Conservation (phyloP, 441 rosid species). For the Metrosideros polymorpha region DNA sequence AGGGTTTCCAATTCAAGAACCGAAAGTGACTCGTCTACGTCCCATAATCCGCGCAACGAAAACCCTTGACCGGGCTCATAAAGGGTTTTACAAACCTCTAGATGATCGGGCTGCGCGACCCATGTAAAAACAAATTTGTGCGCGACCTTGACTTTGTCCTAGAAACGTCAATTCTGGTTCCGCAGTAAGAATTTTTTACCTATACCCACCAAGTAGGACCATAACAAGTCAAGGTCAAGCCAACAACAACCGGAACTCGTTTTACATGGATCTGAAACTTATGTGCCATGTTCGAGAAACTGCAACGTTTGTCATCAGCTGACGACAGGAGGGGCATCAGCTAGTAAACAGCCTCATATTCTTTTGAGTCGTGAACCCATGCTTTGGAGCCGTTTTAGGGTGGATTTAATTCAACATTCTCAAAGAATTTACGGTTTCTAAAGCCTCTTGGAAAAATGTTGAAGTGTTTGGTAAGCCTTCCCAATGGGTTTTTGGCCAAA, state of each 20-base stretch:
- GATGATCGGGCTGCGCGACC: accelerated
- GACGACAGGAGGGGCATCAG: background rate
- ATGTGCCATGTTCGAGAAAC: background rate
- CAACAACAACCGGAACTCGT: background rate
- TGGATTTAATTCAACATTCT: too few species aligned
- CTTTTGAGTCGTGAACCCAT: too few species aligned
- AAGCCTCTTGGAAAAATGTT: too few species aligned
- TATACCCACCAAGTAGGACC: background rate
- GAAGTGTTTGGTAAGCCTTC: too few species aligned
- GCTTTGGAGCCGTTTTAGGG: too few species aligned
- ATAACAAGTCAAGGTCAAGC: background rate
- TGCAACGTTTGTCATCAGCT: background rate
- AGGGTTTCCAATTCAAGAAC: background rate
- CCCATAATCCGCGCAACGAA: background rate
- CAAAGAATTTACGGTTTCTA: too few species aligned
- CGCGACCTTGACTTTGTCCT: background rate
- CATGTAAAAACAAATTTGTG: background rate
- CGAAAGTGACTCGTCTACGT: background rate
- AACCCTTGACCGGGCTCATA: background rate
- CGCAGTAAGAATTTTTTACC: background rate
- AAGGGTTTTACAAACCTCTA: background rate
- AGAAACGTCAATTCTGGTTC: background rate
- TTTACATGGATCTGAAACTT: background rate
- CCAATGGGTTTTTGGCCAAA: too few species aligned
- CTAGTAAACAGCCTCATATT: too few species aligned